Base-by-base conservation (phyloP, 768 basidiomycete species). In the Boletus rex-veris region DNA sequence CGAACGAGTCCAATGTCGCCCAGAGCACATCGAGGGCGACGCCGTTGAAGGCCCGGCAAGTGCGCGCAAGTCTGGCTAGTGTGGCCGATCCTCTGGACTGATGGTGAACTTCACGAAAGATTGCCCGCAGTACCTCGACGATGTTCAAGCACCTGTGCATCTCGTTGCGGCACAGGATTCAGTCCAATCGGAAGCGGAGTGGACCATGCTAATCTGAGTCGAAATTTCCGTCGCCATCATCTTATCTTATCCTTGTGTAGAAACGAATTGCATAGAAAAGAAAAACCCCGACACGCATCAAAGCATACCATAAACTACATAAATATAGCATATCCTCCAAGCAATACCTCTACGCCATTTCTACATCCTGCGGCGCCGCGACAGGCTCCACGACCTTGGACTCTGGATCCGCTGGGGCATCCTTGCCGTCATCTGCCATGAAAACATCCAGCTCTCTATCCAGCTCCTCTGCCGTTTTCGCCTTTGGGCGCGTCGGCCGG, bases 371-470 rank as follows among this genome's bases (percentile, higher is more conserved):
- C 19, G 59, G 42, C 11, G 48, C 55, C 8, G 61, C 53, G 18
- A 51, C 50, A 36, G 52, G 44, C 33, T 56, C 56, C 16, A 5
- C 39, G 5, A 48, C 53, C 44, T 61, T 65, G 41, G 59, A 44
- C 45, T 56, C 61, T 19, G 59, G 60, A 26, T 55, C 58, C 7
- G 55, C 57, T n/a, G 64, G 47, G 2, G 38, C 63, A 11, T 66
- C 62, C 40, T 71, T 61, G 4, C 39, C 63, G 0, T 78, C 72
- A 60, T 86, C 86, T 8, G 80, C 82, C 90, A 92, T 90, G 62
- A 90, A 91, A 4, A 85, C 82, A 59, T 97, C 93, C 54, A 97
- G 68, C 71, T 97, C 93, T 68, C 80, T 85, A 69, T 97, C 93
- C 54, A 97, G 72, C 60, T 96, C 90, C 53, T 85, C 88, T 8